Conservation (phyloP, 108 stramenopile genomes). For the Fistulifera solaris region DNA sequence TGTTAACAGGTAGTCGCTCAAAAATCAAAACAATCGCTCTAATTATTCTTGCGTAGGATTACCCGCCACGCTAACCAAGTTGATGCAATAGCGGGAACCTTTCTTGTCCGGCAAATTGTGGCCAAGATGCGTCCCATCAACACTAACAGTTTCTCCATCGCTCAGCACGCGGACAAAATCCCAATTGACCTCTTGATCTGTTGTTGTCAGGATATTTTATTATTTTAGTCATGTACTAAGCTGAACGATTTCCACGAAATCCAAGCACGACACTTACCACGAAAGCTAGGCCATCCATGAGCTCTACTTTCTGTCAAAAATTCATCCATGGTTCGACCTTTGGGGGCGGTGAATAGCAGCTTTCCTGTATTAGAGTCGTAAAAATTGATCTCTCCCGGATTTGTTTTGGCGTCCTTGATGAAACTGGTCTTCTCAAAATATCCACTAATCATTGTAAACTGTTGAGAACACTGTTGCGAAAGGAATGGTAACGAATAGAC, state of each 20-base stretch:
- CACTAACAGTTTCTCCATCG: constrained; percentile 65
- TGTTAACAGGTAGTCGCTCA: too few species aligned
- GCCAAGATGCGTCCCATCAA: constrained; percentile 32
- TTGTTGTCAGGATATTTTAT: too few species aligned
- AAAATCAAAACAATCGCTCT: not conserved
- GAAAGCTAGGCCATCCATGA: constrained; percentile 82
- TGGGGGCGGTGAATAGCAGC: constrained; percentile 66
- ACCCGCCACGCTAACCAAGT: constrained; percentile 62
- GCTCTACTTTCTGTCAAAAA: constrained; percentile 58
- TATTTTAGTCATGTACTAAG: too few species aligned
- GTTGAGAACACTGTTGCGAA: constrained; percentile 4
- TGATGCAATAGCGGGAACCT: constrained; percentile 69
- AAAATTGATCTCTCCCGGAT: constrained; percentile 41
- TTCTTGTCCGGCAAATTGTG: constrained; percentile 67
- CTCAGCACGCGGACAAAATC: constrained; percentile 67
- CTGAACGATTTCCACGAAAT: too few species aligned
- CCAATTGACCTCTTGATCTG: constrained; percentile 44
- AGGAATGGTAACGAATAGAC: too few species aligned
- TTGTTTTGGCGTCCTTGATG: constrained; percentile 33
- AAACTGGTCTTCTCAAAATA: constrained; percentile 40
- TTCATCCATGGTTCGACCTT: constrained; percentile 58
- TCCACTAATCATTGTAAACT: constrained; percentile 40
- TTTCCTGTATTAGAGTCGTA: constrained; percentile 85
- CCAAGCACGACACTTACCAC: too few species aligned
- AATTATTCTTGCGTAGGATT: constrained; percentile 3